Evolutionary conservation across 2,329 filamentous ascomycete species (phyloP), one percentile per base, ranked within the genome.

Genomic region (Nothophoma quercina): DNA sequence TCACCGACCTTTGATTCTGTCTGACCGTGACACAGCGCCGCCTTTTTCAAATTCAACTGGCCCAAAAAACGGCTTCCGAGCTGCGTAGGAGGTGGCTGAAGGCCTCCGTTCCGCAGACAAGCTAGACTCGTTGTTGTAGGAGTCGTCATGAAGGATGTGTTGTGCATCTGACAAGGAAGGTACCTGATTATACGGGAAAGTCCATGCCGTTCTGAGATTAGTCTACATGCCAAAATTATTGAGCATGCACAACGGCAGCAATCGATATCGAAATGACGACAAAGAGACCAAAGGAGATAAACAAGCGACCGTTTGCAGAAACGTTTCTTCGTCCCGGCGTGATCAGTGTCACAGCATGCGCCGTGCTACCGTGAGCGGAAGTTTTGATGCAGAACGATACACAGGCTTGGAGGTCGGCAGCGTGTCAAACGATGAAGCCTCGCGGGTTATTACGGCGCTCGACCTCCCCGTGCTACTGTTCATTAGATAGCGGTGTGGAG

Each of bases 231-330:
- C 12, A 39, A 39, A 41, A 32, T 18, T 43, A 48, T 48, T 48
- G 43, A 35, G 29, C 50, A 53, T 53, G 50, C 50, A 47, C 38
- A 33, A 25, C 50, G 39, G 43, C 39, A 32, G 38, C 21, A 50
- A 55, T 49, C 40, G 30, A 49, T 41, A 48, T 39, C 26, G 44
- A 39, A 39, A 44, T 49, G 45, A 48, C 44, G 39, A 48, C 26
- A 22, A 26, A 8, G 26, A 12, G 34, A 49, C 34, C 40, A 39
- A 45, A 49, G 39, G 10, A 49, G 39, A 41, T 25, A 22, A 21
- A 36, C 44, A 55, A 55, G 51, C 51, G 45, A 55, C 51, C 51
- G 51, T 55, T 55, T 50, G 45, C 45, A 50, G 40, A 35, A 22
- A 39, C 34, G 44, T 49, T 49, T 39, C 33, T 34, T 22, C 12